These are phyloP conservation scores for Inga leiocalycina DNA, from an alignment of 306 rosid species.

Conservation along the genomic window DNA sequence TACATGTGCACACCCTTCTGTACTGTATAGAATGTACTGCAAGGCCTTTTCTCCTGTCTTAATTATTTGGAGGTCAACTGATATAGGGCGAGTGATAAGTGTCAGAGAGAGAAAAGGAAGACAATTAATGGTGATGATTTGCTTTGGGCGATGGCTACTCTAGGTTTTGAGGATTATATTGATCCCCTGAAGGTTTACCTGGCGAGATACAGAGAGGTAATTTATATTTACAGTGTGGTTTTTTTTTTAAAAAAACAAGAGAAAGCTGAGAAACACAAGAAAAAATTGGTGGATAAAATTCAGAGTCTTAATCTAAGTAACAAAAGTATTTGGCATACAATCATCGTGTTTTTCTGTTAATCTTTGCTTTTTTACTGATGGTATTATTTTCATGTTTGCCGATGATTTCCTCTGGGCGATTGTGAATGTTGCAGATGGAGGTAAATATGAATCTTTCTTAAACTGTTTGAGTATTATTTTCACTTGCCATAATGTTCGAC, in stretches of 20 bases:
- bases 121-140: conserved; percentile 89
- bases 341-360: background rate
- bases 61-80: conserved; percentile 3
- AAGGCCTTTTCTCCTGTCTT: background rate
- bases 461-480: background rate
- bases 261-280: background rate
- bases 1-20: background rate
- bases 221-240: background rate
- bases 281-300: background rate
- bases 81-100: conserved; percentile 86
- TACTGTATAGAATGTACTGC: background rate
- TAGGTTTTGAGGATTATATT: conserved; percentile 84
- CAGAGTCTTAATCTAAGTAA: background rate
- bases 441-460: conserved; percentile 42
- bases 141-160: conserved; percentile 92
- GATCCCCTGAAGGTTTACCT: conserved; percentile 82
- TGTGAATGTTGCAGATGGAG: conserved; percentile 70
- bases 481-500: background rate
- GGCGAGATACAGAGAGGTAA: conserved; percentile 71
- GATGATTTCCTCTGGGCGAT: conserved; percentile 30
- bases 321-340: background rate
- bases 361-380: conserved; percentile 32
- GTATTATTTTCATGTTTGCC: conserved; percentile 13
- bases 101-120: conserved; percentile 93
- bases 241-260: background rate